Percentiles rank a stretch among this genome's conserved stretches.
phyloP scores from a whole-genome alignment of 2,329 filamentous ascomycete genomes.

The Clarireedia monteithiana region DNA sequence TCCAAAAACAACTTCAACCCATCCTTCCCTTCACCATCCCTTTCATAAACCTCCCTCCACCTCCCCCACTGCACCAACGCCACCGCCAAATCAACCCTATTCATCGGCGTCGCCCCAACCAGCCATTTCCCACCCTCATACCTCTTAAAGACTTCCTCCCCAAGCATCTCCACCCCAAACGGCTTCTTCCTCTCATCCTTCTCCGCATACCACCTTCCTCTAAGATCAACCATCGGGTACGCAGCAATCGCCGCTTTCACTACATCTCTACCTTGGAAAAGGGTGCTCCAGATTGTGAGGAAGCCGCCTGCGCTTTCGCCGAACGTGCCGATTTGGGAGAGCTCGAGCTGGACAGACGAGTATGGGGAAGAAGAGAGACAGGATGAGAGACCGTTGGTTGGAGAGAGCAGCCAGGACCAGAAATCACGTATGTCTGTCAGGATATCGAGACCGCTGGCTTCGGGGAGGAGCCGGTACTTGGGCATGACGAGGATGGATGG shows the following conservation, averaged over 20 bases:
- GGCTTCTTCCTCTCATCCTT: neutral
- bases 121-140: neutral
- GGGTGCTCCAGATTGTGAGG: neutral
- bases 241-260: neutral
- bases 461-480: constrained; percentile 44
- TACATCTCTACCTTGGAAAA: neutral
- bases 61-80: neutral
- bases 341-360: no score
- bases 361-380: no score
- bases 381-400: no score
- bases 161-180: neutral
- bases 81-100: neutral
- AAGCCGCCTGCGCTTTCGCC: constrained; percentile 13
- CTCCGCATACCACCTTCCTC: neutral
- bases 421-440: constrained; percentile 39
- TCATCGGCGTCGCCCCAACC: neutral
- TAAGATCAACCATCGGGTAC: neutral
- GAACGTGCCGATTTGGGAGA: no score
- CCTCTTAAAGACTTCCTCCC: neutral
- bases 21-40: neutral
- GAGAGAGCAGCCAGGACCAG: constrained; percentile 34
- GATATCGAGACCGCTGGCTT: constrained; percentile 38
- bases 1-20: constrained; percentile 1
- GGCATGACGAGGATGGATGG: constrained; percentile 37
- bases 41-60: neutral